Evolutionary conservation across 106 monocot species (phyloP).

Genomic region (Chionographis japonica): DNA sequence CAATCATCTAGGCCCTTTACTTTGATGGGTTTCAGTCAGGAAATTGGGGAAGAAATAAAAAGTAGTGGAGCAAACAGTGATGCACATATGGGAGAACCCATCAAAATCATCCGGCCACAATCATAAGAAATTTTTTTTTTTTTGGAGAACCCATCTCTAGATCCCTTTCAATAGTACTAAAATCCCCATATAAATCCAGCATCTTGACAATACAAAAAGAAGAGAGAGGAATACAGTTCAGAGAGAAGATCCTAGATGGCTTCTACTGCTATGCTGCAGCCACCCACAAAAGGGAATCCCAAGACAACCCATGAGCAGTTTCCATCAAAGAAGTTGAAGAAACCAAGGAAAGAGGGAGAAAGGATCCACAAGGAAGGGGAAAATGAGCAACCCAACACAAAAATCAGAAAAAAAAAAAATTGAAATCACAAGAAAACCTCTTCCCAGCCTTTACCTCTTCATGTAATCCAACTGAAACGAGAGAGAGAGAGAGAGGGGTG

Average conservation of each 20-base stretch:
- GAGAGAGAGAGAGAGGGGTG: neutral
- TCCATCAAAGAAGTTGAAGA: neutral
- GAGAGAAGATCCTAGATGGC: too few species aligned
- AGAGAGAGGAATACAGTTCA: too few species aligned
- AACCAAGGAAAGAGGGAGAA: slow-evolving; percentile 1
- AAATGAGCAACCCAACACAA: neutral
- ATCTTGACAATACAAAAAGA: too few species aligned
- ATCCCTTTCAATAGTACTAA: too few species aligned
- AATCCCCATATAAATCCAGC: too few species aligned
- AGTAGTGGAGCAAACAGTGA: neutral
- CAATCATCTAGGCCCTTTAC: neutral
- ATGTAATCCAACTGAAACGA: slow-evolving; percentile 1
- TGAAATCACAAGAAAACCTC: slow-evolving; percentile 1
- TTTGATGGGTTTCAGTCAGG: slow-evolving; percentile 1
- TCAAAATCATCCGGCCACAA: too few species aligned
- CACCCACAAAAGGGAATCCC: too few species aligned
- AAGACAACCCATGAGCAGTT: neutral
- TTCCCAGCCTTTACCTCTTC: slow-evolving; percentile 13
- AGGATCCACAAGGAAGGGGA: neutral
- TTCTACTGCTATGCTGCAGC: too few species aligned
- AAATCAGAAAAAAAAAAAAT: neutral
- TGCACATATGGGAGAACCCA: too few species aligned
- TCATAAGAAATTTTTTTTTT: too few species aligned
- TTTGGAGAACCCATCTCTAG: too few species aligned
- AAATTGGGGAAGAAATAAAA: neutral